Evolutionary conservation across 495 filamentous ascomycete genomes (phyloP).

Genomic region (Xylaria scruposa): DNA sequence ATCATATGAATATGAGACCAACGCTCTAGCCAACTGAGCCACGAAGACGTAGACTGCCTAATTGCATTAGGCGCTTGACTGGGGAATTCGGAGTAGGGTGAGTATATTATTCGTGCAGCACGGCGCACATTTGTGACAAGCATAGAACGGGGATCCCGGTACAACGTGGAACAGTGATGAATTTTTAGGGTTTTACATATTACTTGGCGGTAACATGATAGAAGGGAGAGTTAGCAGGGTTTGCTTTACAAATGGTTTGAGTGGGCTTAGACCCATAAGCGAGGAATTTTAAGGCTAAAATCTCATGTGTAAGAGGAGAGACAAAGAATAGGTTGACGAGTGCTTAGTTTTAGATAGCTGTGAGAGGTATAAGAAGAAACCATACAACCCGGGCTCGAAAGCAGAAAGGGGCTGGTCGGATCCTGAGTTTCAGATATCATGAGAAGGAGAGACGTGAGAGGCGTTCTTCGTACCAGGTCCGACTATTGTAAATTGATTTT

Average conservation of each 20-base stretch:
- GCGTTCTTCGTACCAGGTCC: neutral
- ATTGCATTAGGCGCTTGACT: neutral
- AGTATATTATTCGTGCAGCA: neutral
- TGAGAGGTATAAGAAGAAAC: neutral
- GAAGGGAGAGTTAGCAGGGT: neutral
- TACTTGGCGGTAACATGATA: neutral
- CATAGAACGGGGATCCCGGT: neutral
- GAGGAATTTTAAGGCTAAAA: neutral
- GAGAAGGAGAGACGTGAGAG: too few species aligned
- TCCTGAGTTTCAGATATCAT: neutral
- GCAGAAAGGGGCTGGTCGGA: neutral
- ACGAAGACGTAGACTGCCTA: slow-evolving; percentile 16
- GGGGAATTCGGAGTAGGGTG: neutral
- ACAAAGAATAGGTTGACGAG: neutral
- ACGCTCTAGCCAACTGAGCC: slow-evolving; percentile 31
- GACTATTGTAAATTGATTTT: neutral
- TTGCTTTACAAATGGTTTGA: neutral
- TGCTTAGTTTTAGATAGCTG: neutral
- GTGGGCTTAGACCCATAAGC: neutral
- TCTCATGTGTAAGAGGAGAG: neutral
- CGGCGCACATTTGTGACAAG: neutral
- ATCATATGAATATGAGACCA: slow-evolving; percentile 32
- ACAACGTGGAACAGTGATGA: neutral
- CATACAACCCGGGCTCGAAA: neutral
- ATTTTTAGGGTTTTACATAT: neutral